phyloP scores from a whole-genome alignment of 257 asterid species.

The Ajuga chamaepitys region DNA sequence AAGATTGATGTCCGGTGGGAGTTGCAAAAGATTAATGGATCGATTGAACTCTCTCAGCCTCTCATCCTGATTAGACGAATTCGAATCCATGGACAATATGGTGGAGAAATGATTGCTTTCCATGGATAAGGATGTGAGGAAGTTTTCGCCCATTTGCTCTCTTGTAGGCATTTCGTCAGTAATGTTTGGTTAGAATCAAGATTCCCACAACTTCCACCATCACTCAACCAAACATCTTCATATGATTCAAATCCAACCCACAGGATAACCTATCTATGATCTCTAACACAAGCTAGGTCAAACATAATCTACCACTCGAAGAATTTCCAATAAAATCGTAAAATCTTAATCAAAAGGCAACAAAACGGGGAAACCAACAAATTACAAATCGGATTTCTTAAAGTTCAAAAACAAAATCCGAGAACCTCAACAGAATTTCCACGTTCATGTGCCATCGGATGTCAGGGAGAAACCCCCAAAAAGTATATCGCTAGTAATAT shows the following conservation, averaged over 20 bases:
- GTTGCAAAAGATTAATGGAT: conserved; percentile 9
- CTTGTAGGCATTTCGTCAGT: conserved; percentile 15
- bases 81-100: conserved; percentile 22
- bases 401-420: neutral
- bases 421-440: neutral
- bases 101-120: conserved; percentile 22
- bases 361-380: neutral
- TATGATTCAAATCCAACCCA: neutral
- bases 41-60: conserved; percentile 19
- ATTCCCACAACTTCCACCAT: conserved; percentile 8
- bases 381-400: conserved; percentile 1
- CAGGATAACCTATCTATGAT: neutral
- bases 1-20: conserved; percentile 22
- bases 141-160: conserved; percentile 22
- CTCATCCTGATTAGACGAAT: conserved; percentile 15
- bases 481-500: neutral
- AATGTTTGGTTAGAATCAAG: neutral
- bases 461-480: neutral
- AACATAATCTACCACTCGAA: neutral
- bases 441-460: conserved; percentile 2
- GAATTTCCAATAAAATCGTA: neutral
- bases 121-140: conserved; percentile 22
- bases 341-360: neutral
- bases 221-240: conserved; percentile 10
- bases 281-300: neutral